Percentiles rank a stretch among this genome's conserved stretches.
phyloP scores from a whole-genome alignment of 352 stramenopile genomes.

The Phytophthora sp. region DNA sequence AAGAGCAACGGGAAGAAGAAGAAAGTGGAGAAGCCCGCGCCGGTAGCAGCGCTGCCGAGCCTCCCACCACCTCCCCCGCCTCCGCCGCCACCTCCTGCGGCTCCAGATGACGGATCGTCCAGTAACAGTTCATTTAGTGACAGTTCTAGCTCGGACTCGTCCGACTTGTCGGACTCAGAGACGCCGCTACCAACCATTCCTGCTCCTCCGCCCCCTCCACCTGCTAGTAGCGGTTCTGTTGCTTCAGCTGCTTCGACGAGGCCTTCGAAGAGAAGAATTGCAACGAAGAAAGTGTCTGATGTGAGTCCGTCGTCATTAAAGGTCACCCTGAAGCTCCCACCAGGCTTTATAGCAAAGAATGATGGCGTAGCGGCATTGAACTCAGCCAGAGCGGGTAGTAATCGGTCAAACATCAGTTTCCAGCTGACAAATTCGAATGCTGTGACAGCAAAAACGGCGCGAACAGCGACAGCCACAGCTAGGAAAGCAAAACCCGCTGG shows the following conservation, averaged over 20 bases:
- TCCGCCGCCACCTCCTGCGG: slow-evolving; percentile 41
- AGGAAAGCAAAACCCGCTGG: slow-evolving; percentile 27
- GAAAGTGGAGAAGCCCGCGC: slow-evolving; percentile 9
- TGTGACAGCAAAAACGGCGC: slow-evolving; percentile 40
- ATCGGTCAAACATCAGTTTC: slow-evolving; percentile 45
- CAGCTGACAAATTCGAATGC: slow-evolving; percentile 48
- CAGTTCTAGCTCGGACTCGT: slow-evolving; percentile 64
- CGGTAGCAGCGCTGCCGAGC: slow-evolving; percentile 21
- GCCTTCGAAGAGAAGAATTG: slow-evolving; percentile 25
- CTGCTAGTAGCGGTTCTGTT: slow-evolving; percentile 1
- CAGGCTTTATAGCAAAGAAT: slow-evolving; percentile 51
- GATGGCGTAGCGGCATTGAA: slow-evolving; percentile 6
- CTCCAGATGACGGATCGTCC: slow-evolving; percentile 36
- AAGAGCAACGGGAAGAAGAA: slow-evolving; percentile 41
- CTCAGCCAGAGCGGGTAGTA: slow-evolving; percentile 7
- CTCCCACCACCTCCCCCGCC: slow-evolving; percentile 39
- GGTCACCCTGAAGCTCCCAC: slow-evolving; percentile 65
- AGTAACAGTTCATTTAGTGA: slow-evolving; percentile 61
- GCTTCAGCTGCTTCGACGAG: slow-evolving; percentile 21
- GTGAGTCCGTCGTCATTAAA: slow-evolving; percentile 51
- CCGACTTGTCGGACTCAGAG: slow-evolving; percentile 49
- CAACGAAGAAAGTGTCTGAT: slow-evolving; percentile 36
- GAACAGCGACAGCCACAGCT: slow-evolving; percentile 23
- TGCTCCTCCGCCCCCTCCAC: slow-evolving; percentile 37
- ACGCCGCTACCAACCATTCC: slow-evolving; percentile 24